Evolutionary conservation across 495 filamentous ascomycete species (phyloP), one percentile per base, ranked within the genome.

Genomic region (Margaritispora aquatica): DNA sequence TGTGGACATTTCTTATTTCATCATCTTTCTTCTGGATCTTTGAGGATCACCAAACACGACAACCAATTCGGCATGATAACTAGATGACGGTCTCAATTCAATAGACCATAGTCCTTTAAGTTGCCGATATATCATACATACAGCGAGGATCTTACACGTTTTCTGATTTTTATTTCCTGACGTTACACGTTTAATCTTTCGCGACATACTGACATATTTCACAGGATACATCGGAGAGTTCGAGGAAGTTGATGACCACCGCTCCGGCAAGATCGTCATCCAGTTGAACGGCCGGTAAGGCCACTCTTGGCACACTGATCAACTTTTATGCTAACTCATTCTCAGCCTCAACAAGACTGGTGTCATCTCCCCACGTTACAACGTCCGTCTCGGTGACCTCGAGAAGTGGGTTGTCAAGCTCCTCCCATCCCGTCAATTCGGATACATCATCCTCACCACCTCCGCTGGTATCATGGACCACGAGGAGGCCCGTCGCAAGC

Each of bases 391-490:
- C 71, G 80, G 81, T 73, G 95, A 97, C 73, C 84, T 98, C 73
- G 94, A 96, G 87, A 96, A 96, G 80, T 98, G 94, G 94, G 89
- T 97, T 71, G 89, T 93, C 72, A 95, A 96, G 86, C 89, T 98
- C 64, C 83, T 97, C 46, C 94, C 94, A 60, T 90, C 94, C 59
- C 94, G 94, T 96, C 94, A 98, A 79, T 97, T 98, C 84, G 94
- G 94, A 69, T 97, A 88, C 82, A 90, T 98, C 73, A 91, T 98
- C 77, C 87, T 97, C 71, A 98, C 94, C 72, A 98, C 94, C 77
- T 96, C 90, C 56, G 90, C 94, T 58, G 95, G 94, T 73, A 97
- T 98, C 75, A 97, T 98, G 93, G 94, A 98, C 81, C 94, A 98
- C 77, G 94, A 97, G 82, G 94, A 98, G 85, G 94, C 94, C 60